Evolutionary conservation across 371 early-diverging fungal species (phyloP).

Genomic region (Apophysomyces ossiformis): DNA sequence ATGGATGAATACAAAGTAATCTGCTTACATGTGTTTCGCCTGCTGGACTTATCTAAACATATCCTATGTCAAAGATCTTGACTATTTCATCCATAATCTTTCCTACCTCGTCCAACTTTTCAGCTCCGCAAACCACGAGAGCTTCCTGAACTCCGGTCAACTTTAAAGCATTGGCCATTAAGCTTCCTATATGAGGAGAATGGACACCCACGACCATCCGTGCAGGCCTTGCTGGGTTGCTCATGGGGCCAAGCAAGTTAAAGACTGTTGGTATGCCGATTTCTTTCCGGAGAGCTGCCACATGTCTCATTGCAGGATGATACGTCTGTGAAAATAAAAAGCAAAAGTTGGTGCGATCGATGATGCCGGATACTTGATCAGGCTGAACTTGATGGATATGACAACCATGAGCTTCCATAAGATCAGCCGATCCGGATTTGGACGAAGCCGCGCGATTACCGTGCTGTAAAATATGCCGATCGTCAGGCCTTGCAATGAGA

Average conservation of each 20-base stretch:
- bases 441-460: constrained; percentile 96
- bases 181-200: constrained; percentile 72
- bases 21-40: constrained; percentile 73
- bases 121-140: constrained; percentile 86
- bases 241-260: constrained; percentile 94
- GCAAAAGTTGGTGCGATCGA: constrained; percentile 80
- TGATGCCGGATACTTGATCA: constrained; percentile 62
- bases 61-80: neutral
- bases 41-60: constrained; percentile 70
- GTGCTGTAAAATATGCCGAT: constrained; percentile 60
- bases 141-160: constrained; percentile 78
- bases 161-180: constrained; percentile 86
- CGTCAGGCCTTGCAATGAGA: neutral
- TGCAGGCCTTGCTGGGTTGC: constrained; percentile 87
- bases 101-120: constrained; percentile 79
- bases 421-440: constrained; percentile 92
- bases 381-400: constrained; percentile 70
- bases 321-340: constrained; percentile 92
- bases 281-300: constrained; percentile 81
- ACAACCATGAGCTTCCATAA: constrained; percentile 87
- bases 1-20: neutral
- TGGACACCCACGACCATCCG: constrained; percentile 90
- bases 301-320: constrained; percentile 91
- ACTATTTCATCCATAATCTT: neutral
- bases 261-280: constrained; percentile 94